These are phyloP conservation scores for Quercus phellos DNA, from an alignment of 331 rosid species.

Conservation along the genomic window DNA sequence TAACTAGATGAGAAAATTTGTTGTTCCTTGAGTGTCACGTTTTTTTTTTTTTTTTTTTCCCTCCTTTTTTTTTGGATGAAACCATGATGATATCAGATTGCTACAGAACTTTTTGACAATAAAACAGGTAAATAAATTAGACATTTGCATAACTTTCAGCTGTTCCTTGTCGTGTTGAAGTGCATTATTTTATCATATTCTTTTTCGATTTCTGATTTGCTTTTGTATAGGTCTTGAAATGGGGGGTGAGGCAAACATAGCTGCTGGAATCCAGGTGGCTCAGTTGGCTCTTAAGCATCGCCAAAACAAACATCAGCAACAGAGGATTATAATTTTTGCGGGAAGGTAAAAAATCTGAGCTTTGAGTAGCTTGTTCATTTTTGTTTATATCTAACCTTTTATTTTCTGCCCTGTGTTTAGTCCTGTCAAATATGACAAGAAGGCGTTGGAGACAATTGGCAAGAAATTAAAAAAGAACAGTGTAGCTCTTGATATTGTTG, in stretches of 20 bases:
- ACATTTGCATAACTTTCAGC: too few relatives aligned
- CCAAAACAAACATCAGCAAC: constrained; percentile 60
- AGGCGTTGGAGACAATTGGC: constrained; percentile 48
- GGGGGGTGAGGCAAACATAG: constrained; percentile 55
- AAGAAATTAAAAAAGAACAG: constrained; percentile 54
- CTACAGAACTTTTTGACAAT: neutral
- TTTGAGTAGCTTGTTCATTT: neutral
- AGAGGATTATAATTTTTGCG: constrained; percentile 49
- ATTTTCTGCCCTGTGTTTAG: constrained; percentile 20
- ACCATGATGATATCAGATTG: neutral
- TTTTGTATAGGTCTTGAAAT: constrained; percentile 42
- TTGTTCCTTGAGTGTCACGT: neutral
- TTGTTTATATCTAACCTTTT: neutral
- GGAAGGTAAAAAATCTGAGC: constrained; percentile 37
- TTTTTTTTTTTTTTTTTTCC: neutral
- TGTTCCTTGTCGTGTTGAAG: neutral
- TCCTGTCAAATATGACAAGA: constrained; percentile 47
- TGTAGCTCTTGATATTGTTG: constrained; percentile 53
- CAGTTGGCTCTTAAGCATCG: constrained; percentile 69
- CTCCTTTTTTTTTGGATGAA: neutral
- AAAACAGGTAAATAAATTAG: neutral
- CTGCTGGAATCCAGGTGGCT: constrained; percentile 57
- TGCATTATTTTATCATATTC: neutral
- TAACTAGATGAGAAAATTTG: neutral
- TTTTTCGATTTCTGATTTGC: neutral